A percentile compares a stretch with the other conserved stretches of the same genome.
Conservation (phyloP, 2,329 filamentous ascomycete species). For the Diplodia mutila region DNA sequence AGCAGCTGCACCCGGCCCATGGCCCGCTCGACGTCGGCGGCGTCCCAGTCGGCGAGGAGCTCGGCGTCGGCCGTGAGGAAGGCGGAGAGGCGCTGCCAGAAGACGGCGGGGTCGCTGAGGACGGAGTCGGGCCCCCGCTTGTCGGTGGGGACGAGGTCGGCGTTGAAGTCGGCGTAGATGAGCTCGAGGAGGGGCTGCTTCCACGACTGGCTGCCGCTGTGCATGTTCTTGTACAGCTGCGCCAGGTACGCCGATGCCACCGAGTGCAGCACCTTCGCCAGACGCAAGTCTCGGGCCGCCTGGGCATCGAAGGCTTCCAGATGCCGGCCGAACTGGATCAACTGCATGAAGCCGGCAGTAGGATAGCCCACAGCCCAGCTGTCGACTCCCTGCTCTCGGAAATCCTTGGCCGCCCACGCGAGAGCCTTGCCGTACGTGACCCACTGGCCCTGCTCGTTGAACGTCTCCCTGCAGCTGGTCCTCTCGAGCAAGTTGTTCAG, state of each 20-base stretch:
- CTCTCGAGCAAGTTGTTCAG: constrained; percentile 35
- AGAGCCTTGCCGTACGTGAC: constrained; percentile 36
- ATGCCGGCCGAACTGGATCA: constrained; percentile 32
- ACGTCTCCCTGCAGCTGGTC: constrained; percentile 37
- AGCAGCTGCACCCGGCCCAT: constrained; percentile 37
- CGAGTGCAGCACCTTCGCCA: constrained; percentile 35
- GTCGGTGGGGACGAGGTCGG: constrained; percentile 32
- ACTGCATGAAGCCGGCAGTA: constrained; percentile 34
- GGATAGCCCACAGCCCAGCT: constrained; percentile 41
- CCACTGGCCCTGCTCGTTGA: constrained; percentile 38
- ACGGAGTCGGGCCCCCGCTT: constrained; percentile 28
- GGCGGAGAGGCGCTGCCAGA: constrained; percentile 29
- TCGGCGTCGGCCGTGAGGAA: constrained; percentile 16
- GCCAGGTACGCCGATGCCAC: constrained; percentile 34
- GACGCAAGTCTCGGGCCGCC: constrained; percentile 26
- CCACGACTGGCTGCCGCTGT: constrained; percentile 30
- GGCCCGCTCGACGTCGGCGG: constrained; percentile 20
- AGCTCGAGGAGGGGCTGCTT: constrained; percentile 35
- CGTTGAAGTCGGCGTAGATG: constrained; percentile 39
- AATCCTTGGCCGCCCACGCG: constrained; percentile 36
- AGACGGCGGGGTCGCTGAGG: constrained; percentile 27
- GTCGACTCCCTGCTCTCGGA: constrained; percentile 33
- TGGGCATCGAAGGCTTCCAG: constrained; percentile 29
- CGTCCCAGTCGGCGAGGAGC: constrained; percentile 5
- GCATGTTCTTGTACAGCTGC: constrained; percentile 27